Evolutionary conservation across 371 early-diverging fungal species (phyloP), one percentile per base, ranked within the genome.

Genomic region (Syncephalastrum racemosum): DNA sequence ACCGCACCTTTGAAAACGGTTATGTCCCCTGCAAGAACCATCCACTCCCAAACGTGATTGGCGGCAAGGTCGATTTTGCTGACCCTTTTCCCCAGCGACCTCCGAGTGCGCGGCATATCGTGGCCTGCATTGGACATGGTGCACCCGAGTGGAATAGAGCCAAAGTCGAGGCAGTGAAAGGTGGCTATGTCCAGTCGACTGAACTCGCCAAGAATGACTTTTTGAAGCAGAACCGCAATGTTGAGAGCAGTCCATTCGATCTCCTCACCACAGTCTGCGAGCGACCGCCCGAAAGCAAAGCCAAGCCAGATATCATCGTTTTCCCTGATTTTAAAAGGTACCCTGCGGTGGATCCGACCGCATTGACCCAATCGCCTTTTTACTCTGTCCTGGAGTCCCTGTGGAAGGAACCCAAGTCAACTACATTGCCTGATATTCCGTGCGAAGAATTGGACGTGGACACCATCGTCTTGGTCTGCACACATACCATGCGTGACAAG

Each of bases 381-480:
- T 54, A 51, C 10, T 43, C 49, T 7, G 58, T 62, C 6, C 23
- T 76, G 39, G 53, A 64, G 15, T 40, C 60, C 0, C 42, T 76
- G 4, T 76, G 77, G 77, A 25, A 50, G 3, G 42, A 68, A 47
- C 60, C 71, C 12, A 22, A 31, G 14, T 4, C 25, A 19, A n/a
- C 27, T 1, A 18, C 27, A 4, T 49, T 71, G 12, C 62, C 64
- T 0, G 25, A 27, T 4, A 25, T 46, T 8, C 22, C 50, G 1
- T 18, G 59, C 16, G 48, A 58, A 23, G 16, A 59, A 20, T 46
- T 76, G 15, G 18, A 63, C 6, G 61, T 66, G 14, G 66, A 75
- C 46, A 61, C 80, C 0, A 63, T 79, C 1, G 56, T 79, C 2
- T 58, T 79, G 7, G 75, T 79, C 0, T 79, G 80, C 47, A 79